phyloP scores from a whole-genome alignment of 345 rosid genomes.

The Euclidium syriacum region DNA sequence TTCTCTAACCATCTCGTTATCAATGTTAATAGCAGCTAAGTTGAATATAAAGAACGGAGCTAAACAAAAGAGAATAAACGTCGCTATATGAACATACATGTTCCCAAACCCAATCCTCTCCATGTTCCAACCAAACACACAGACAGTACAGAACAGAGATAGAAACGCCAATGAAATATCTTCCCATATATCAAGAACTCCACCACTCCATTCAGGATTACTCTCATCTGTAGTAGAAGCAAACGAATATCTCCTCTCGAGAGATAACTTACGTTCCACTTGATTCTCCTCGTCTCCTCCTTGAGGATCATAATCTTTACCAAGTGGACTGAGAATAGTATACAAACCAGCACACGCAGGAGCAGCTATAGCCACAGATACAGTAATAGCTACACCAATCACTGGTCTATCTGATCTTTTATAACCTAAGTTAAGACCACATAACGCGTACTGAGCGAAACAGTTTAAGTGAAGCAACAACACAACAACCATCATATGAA shows the following conservation, averaged over 20 bases:
- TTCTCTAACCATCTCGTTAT: constrained; percentile 49
- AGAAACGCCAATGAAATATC: constrained; percentile 76
- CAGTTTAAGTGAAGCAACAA: constrained; percentile 77
- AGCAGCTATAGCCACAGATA: constrained; percentile 82
- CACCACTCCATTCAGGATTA: constrained; percentile 75
- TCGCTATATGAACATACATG: constrained; percentile 91
- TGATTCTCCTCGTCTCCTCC: constrained; percentile 65
- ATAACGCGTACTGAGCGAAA: constrained; percentile 86
- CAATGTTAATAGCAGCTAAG: constrained; percentile 82
- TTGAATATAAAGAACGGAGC: constrained; percentile 94
- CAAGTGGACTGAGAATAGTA: constrained; percentile 71
- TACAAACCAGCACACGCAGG: constrained; percentile 83
- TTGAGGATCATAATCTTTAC: constrained; percentile 64
- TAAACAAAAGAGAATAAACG: constrained; percentile 75
- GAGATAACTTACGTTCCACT: constrained; percentile 25
- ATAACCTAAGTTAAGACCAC: constrained; percentile 78
- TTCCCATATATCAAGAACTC: constrained; percentile 79
- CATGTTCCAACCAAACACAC: constrained; percentile 98
- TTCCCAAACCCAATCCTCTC: constrained; percentile 92
- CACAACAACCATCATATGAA: constrained; percentile 81
- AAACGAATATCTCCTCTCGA: constrained; percentile 63
- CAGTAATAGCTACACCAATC: constrained; percentile 70
- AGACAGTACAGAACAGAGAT: constrained; percentile 72
- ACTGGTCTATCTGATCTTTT: constrained; percentile 80
- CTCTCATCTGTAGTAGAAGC: constrained; percentile 38